phyloP scores from a whole-genome alignment of 345 rosid species.

The Iberis pinnata region DNA sequence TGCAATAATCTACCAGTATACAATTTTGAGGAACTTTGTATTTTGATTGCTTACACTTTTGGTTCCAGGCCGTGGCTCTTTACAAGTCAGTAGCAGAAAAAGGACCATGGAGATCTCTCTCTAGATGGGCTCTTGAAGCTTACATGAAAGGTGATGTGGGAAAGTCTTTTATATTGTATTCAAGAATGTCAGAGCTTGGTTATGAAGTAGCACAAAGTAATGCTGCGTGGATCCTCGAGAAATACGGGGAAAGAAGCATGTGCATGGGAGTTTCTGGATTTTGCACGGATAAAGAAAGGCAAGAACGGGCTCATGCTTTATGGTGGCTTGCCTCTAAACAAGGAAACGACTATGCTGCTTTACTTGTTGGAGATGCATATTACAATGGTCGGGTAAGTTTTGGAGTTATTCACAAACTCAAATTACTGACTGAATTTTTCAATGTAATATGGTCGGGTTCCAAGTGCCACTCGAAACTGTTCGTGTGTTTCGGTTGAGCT shows the following conservation, averaged over 20 bases:
- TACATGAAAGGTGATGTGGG: conserved; percentile 84
- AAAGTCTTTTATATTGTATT: conserved; percentile 71
- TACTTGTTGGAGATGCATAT: conserved; percentile 88
- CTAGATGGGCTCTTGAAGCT: conserved; percentile 92
- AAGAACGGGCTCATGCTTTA: conserved; percentile 72
- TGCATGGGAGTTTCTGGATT: too few species aligned
- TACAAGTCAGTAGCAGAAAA: conserved; percentile 85
- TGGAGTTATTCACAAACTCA: too few species aligned
- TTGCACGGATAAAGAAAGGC: conserved; percentile 67
- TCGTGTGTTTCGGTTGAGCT: too few species aligned
- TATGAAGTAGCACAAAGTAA: conserved; percentile 92
- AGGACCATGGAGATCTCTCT: conserved; percentile 92
- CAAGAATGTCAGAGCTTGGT: conserved; percentile 95
- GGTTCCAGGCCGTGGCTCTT: conserved; percentile 63
- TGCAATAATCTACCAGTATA: not conserved
- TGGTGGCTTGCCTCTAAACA: conserved; percentile 98
- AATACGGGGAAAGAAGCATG: conserved; percentile 78
- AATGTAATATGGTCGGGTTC: too few species aligned
- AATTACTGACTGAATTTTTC: not conserved
- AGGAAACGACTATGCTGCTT: conserved; percentile 90
- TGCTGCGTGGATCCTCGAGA: conserved; percentile 96
- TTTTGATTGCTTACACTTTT: conserved; percentile 4
- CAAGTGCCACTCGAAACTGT: too few species aligned
- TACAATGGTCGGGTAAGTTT: conserved; percentile 77
- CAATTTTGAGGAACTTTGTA: not conserved